phyloP scores from a whole-genome alignment of 225 moss, liverwort and hornwort species.

The Takakia lepidozioides region DNA sequence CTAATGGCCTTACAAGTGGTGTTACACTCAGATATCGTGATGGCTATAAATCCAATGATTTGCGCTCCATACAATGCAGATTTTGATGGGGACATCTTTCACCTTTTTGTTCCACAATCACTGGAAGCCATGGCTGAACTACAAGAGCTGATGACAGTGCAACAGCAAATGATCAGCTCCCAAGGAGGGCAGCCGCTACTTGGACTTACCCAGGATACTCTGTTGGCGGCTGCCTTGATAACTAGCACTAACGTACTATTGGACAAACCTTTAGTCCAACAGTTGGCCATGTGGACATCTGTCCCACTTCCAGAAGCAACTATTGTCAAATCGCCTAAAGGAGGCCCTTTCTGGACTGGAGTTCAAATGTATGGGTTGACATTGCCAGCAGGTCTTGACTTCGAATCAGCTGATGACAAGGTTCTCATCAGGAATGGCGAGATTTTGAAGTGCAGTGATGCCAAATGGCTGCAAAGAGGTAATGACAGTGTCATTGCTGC shows the following conservation, averaged over 20 bases:
- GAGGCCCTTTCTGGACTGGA: slow-evolving; percentile 85
- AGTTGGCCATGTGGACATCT: slow-evolving; percentile 57
- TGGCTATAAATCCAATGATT: slow-evolving; percentile 74
- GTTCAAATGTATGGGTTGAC: slow-evolving; percentile 63
- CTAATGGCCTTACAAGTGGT: slow-evolving; percentile 69
- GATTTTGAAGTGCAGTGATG: slow-evolving; percentile 43
- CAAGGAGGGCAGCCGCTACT: slow-evolving; percentile 81
- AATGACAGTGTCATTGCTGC: slow-evolving; percentile 52
- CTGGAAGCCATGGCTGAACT: slow-evolving; percentile 65
- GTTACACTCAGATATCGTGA: slow-evolving; percentile 39
- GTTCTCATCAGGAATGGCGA: slow-evolving; percentile 56
- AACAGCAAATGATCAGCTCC: slow-evolving; percentile 61
- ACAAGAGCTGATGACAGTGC: slow-evolving; percentile 65
- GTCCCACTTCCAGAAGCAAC: slow-evolving; percentile 52
- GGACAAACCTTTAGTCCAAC: slow-evolving; percentile 45
- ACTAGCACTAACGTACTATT: slow-evolving; percentile 54
- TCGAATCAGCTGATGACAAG: slow-evolving; percentile 19
- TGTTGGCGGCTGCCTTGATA: slow-evolving; percentile 63
- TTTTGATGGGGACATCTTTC: slow-evolving; percentile 89
- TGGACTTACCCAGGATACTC: slow-evolving; percentile 56
- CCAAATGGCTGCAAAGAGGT: slow-evolving; percentile 53
- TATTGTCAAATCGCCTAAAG: slow-evolving; percentile 55
- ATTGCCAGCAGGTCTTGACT: slow-evolving; percentile 34
- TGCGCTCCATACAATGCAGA: slow-evolving; percentile 85
- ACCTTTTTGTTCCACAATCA: slow-evolving; percentile 78